Conservation (phyloP, 2,329 filamentous ascomycete species). For the Pseudogymnoascus sp. region DNA sequence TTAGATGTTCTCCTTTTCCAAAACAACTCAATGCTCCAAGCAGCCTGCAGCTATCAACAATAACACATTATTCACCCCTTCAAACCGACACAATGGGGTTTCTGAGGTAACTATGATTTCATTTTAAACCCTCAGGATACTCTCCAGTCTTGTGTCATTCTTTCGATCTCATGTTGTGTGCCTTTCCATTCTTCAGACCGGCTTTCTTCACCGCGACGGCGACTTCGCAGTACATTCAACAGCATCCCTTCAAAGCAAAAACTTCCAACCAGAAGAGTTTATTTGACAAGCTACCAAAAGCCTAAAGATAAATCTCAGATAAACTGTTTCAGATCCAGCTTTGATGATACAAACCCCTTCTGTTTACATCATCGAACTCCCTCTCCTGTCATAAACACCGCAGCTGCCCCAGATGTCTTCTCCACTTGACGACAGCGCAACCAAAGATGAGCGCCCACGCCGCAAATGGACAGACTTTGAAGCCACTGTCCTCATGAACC, state of each 20-base stretch:
- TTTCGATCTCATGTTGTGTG: background rate
- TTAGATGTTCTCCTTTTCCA: background rate
- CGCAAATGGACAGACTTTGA: conserved; percentile 2
- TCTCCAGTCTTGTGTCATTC: background rate
- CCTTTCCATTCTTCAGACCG: background rate
- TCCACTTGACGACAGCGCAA: background rate
- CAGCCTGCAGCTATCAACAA: background rate
- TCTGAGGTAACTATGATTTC: background rate
- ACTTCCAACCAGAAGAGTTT: background rate
- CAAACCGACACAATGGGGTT: background rate
- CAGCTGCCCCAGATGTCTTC: background rate
- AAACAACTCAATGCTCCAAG: background rate
- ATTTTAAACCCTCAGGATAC: background rate
- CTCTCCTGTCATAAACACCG: background rate
- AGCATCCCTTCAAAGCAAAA: background rate
- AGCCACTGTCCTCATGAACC: background rate
- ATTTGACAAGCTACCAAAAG: background rate
- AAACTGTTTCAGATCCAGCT: background rate
- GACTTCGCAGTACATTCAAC: background rate
- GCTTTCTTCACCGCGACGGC: background rate
- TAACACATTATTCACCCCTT: background rate
- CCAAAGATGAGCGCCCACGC: background rate
- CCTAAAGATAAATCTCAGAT: background rate
- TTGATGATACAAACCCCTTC: background rate
- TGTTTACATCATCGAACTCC: background rate